Conservation (phyloP, 2,329 filamentous ascomycete genomes). For the Tolypocladium nubicola region DNA sequence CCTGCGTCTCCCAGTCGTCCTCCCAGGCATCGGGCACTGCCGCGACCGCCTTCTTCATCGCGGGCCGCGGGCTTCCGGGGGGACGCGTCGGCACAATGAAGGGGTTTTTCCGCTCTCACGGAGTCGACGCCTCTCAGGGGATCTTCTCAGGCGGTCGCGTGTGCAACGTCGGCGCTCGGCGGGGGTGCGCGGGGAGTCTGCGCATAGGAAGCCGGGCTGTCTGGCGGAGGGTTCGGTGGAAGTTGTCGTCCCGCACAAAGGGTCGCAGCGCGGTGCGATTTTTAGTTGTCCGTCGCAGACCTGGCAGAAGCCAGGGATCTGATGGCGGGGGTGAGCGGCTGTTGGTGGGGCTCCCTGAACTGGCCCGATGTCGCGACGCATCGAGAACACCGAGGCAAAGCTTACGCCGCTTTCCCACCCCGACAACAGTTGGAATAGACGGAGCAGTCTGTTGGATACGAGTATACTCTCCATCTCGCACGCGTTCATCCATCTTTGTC, state of each 20-base stretch:
- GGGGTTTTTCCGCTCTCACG: neutral
- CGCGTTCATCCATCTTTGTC: neutral
- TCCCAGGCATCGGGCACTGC: slow-evolving; percentile 75
- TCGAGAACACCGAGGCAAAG: neutral
- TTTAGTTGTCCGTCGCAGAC: neutral
- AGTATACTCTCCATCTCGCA: neutral
- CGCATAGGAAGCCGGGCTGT: neutral
- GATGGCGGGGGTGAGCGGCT: neutral
- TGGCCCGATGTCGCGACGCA: neutral
- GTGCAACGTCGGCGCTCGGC: slow-evolving; percentile 1
- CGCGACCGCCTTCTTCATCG: slow-evolving; percentile 32
- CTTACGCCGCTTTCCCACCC: neutral
- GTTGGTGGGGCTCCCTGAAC: neutral
- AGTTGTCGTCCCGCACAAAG: neutral
- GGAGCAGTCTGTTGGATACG: neutral
- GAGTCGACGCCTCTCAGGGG: neutral
- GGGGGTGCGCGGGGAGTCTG: neutral
- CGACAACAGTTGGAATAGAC: too few species aligned
- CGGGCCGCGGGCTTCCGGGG: slow-evolving; percentile 17
- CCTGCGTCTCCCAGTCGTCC: slow-evolving; percentile 77
- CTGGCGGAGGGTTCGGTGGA: neutral
- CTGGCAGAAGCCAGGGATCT: neutral
- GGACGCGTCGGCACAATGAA: neutral
- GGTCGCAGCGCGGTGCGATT: neutral
- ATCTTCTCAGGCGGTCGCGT: neutral